Conservation (phyloP, 2,329 filamentous ascomycete species). For the Coniochaeta sp. region DNA sequence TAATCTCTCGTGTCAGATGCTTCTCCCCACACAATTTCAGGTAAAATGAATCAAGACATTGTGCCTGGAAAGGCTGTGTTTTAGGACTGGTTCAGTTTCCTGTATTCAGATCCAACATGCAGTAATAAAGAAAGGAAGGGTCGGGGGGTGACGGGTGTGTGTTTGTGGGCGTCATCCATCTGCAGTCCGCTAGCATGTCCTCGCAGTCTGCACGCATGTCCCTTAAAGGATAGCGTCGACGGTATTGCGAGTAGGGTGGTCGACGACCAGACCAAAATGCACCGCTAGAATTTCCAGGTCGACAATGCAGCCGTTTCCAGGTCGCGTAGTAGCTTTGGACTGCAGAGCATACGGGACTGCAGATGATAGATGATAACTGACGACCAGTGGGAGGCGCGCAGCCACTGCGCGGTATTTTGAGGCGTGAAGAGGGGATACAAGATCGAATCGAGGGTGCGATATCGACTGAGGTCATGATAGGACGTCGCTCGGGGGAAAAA, state of each 20-base stretch:
- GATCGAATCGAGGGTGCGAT: background rate
- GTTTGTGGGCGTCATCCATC: background rate
- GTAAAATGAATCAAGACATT: background rate
- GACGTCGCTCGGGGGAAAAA: background rate
- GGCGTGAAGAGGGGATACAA: background rate
- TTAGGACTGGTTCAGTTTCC: conserved; percentile 12
- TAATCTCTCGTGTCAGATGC: conserved; percentile 22
- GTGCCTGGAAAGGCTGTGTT: conserved; percentile 6
- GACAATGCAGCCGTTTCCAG: background rate
- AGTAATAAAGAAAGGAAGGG: background rate
- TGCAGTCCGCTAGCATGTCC: background rate
- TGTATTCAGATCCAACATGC: conserved; percentile 4
- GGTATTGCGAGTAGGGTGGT: background rate
- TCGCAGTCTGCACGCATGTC: too few relatives aligned
- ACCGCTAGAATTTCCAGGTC: background rate
- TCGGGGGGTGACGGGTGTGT: background rate
- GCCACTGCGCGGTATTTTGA: background rate
- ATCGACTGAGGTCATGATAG: background rate
- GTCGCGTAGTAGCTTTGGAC: background rate
- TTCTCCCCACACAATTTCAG: conserved; percentile 13
- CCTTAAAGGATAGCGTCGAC: background rate
- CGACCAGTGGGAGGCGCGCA: background rate
- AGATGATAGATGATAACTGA: background rate
- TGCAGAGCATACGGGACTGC: too few relatives aligned
- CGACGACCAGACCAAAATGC: background rate